Conservation (phyloP, 768 basidiomycete species). For the Chalciporus piperatus region DNA sequence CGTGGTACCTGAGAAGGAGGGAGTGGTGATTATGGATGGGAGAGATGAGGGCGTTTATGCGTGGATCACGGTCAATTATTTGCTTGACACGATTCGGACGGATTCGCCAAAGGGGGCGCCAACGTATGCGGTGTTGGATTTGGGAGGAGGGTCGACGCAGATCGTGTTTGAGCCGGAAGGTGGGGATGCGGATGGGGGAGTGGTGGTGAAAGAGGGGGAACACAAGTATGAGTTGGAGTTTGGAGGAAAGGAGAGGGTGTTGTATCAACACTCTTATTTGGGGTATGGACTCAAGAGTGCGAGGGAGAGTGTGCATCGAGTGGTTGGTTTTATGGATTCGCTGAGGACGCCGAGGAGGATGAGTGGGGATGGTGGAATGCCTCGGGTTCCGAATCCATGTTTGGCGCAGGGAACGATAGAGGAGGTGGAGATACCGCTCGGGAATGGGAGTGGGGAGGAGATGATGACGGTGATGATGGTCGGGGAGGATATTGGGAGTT, state of each 20-base stretch:
- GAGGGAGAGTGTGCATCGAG: constrained; percentile 75
- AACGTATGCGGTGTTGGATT: constrained; percentile 89
- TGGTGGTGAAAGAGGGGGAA: constrained; percentile 71
- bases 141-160: constrained; percentile 96
- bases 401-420: constrained; percentile 64
- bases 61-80: constrained; percentile 97
- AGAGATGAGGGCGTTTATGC: constrained; percentile 97
- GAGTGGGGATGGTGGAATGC: constrained; percentile 2
- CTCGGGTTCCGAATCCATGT: constrained; percentile 65
- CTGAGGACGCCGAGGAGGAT: constrained; percentile 29
- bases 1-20: constrained; percentile 52
- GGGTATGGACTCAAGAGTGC: constrained; percentile 95
- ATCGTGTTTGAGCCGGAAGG: constrained; percentile 91
- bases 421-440: constrained; percentile 59
- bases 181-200: constrained; percentile 37
- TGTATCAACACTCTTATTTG: constrained; percentile 98
- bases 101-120: constrained; percentile 43
- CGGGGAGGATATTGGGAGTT: constrained; percentile 78
- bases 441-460: constrained; percentile 31
- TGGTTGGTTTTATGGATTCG: constrained; percentile 83
- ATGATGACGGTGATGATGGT: constrained; percentile 77
- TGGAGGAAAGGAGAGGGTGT: constrained; percentile 61
- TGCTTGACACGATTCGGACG: constrained; percentile 69
- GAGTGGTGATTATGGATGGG: constrained; percentile 91
- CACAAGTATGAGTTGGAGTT: constrained; percentile 87